Percentiles rank a stretch among this genome's conserved stretches.
Evolutionary conservation across 1,139 yeast species (phyloP).

Genomic region (Yamadazyma membranifaciens): DNA sequence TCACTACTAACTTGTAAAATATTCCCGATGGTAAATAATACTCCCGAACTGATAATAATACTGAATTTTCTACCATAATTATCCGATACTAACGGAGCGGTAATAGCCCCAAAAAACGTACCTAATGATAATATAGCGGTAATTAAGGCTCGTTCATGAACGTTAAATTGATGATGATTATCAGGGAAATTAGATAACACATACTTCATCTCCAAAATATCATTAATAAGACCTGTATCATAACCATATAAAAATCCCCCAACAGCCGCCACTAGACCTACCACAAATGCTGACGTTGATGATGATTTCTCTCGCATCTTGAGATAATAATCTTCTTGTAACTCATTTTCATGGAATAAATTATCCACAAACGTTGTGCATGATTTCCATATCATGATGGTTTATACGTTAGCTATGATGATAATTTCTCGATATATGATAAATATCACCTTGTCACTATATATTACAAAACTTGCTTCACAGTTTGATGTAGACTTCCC

Average conservation of each 20-base stretch:
- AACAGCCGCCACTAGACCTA: slow-evolving; percentile 73
- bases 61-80: slow-evolving; percentile 44
- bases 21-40: slow-evolving; percentile 43
- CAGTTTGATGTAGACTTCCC: too few species aligned
- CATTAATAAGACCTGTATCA: slow-evolving; percentile 80
- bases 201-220: slow-evolving; percentile 66
- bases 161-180: slow-evolving; percentile 43
- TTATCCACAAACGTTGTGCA: slow-evolving; percentile 20
- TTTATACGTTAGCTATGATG: not conserved
- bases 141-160: slow-evolving; percentile 63
- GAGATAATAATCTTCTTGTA: slow-evolving; percentile 39
- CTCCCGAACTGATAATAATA: slow-evolving; percentile 38
- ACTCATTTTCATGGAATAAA: slow-evolving; percentile 35
- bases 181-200: slow-evolving; percentile 55
- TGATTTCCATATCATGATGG: not conserved
- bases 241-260: slow-evolving; percentile 84
- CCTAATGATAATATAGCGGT: slow-evolving; percentile 75
- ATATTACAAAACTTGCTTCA: too few species aligned
- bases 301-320: slow-evolving; percentile 50
- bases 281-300: slow-evolving; percentile 58
- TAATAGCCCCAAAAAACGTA: slow-evolving; percentile 71
- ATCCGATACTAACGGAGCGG: slow-evolving; percentile 66
- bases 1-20: slow-evolving; percentile 37
- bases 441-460: too few species aligned
- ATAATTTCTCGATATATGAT: too few species aligned